Evolutionary conservation across 2,329 filamentous ascomycete species (phyloP).

Genomic region (Ceratocystis alfenasii): DNA sequence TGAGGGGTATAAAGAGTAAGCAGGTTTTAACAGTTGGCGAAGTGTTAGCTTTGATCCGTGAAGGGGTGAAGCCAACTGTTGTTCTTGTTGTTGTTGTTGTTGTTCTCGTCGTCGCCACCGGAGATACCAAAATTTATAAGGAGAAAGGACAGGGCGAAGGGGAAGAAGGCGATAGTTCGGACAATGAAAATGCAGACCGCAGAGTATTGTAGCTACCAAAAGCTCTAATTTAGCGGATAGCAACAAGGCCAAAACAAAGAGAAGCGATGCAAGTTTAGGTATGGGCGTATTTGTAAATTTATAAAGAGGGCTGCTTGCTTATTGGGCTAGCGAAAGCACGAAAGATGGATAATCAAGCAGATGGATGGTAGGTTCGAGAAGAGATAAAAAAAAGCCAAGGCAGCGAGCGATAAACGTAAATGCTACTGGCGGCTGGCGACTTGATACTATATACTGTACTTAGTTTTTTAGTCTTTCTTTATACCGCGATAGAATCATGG

Average conservation of each 20-base stretch:
- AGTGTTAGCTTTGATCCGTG: no score
- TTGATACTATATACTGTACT: not conserved
- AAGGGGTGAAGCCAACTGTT: no score
- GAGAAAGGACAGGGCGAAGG: no score
- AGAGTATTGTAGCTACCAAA: not conserved
- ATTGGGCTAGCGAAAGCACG: not conserved
- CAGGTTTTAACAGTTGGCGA: not conserved
- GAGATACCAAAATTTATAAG: not conserved
- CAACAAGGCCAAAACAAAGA: not conserved
- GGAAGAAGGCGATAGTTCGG: not conserved
- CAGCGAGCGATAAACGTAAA: not conserved
- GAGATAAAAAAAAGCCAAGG: not conserved
- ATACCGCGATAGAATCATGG: not conserved
- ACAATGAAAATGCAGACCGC: not conserved
- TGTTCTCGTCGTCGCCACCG: not conserved
- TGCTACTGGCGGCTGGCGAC: not conserved
- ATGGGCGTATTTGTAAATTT: not conserved
- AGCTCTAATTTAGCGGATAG: not conserved
- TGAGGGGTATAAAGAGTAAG: not conserved
- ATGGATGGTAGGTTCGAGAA: conserved; percentile 1
- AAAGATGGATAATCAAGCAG: not conserved
- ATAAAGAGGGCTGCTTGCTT: not conserved
- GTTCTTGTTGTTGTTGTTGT: not conserved
- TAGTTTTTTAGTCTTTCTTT: not conserved
- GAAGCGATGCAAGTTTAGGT: not conserved